Conservation (phyloP, 139 green algal genomes). For the Mesotaenium endlicherianum region DNA sequence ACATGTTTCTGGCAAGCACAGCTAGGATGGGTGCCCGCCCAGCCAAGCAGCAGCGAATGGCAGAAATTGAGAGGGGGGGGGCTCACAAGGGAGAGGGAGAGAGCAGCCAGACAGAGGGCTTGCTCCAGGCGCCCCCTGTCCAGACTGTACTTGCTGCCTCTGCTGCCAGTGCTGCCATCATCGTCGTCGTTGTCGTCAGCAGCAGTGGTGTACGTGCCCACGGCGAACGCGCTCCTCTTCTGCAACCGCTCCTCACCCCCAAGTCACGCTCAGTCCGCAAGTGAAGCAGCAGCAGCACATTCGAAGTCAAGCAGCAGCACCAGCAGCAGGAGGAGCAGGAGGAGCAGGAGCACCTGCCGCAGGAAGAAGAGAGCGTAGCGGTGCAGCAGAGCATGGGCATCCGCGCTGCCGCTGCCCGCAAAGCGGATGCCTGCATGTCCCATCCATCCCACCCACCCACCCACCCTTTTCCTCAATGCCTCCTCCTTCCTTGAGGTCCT, state of each 20-base stretch:
- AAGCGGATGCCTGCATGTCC: conserved; percentile 67
- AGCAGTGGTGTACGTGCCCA: no score
- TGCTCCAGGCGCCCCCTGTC: conserved; percentile 48
- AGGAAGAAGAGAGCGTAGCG: conserved; percentile 68
- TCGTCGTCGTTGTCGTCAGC: no score
- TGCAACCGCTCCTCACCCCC: no score
- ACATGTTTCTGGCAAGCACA: neutral
- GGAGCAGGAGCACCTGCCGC: neutral
- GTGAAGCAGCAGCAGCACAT: no score
- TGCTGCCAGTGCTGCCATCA: no score
- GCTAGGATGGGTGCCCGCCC: neutral
- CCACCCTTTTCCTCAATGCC: neutral
- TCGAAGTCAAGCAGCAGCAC: no score
- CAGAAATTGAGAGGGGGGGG: neutral
- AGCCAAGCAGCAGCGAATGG: neutral
- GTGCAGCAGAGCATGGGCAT: conserved; percentile 59
- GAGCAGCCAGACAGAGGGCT: conserved; percentile 57
- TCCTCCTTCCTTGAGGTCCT: neutral
- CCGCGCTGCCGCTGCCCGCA: conserved; percentile 65
- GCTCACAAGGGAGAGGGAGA: conserved; percentile 69
- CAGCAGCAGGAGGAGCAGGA: neutral
- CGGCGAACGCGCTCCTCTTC: no score
- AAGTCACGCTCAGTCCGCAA: no score
- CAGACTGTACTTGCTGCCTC: conserved; percentile 41
- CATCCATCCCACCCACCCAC: conserved; percentile 31